Base-by-base conservation (phyloP, 1,284 basidiomycete genomes). In the Tetrapyrgos nigripes region DNA sequence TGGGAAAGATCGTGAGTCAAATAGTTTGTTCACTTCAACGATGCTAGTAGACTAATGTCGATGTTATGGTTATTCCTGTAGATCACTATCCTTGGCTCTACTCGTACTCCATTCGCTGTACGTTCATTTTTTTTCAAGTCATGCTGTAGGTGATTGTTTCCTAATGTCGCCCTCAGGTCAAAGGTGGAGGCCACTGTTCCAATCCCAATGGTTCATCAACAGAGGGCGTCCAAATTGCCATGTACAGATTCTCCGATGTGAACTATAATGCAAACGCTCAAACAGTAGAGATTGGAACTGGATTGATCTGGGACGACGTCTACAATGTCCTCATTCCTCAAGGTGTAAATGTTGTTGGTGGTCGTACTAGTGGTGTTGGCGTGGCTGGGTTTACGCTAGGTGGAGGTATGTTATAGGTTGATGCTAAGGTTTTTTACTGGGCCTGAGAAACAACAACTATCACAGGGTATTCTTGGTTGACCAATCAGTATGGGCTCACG, bases 251-350 rank as follows among this genome's bases (percentile, higher is more conserved):
- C 66, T 76, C 76, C 1, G 68, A 80, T 0, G 73, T 84, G 11
- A 69, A 62, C 5, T 84, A 85, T 53, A 65, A 83, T 53, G 57
- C 71, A 2, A 58, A 59, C 0, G 62, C 74, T 1, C 72, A 77
- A 55, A 82, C 76, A 0, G 83, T 71, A 1, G 73, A 70, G 0
- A 66, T 87, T 21, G 86, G 86, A 0, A 68, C 83, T 3, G 85
- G 85, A 6, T 63, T 83, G 8, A 70, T 80, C 4, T 88, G 85
- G 84, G 84, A 86, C 57, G 77, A 83, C 37, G 85, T 87, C 3
- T 88, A 87, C 56, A 70, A 66, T 5, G 75, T 72, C 2, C 73
- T 88, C 1, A 79, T 75, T 5, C 77, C 77, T 0, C 58, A 76
- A 45, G 71, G 72, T 4, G 75, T 82, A 4, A 86, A 77, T 46